Percentiles rank a stretch among this genome's conserved stretches.
phyloP scores from a whole-genome alignment of 371 early-diverging fungal genomes.

The Mucor velutinosus region DNA sequence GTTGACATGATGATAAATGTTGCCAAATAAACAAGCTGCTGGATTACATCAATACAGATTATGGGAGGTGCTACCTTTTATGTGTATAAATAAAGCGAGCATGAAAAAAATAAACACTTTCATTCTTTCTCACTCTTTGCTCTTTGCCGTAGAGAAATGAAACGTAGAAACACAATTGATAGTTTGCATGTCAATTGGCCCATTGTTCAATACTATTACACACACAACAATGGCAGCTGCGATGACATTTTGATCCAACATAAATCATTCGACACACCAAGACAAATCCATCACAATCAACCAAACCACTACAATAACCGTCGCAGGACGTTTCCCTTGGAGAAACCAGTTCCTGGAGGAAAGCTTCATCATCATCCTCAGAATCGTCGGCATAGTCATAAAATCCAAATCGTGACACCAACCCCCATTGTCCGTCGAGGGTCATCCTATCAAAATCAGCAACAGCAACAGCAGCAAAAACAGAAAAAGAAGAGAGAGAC shows the following conservation, averaged over 20 bases:
- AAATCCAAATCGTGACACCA: neutral
- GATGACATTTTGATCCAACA: slow-evolving; percentile 11
- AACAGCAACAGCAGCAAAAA: neutral
- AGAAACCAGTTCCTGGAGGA: neutral
- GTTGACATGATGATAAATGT: slow-evolving; percentile 4
- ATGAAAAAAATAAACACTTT: neutral
- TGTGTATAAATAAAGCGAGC: neutral
- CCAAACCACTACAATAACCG: neutral
- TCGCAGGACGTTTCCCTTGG: neutral
- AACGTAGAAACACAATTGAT: slow-evolving; percentile 11
- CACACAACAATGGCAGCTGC: slow-evolving; percentile 17
- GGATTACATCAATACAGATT: neutral
- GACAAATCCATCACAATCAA: neutral
- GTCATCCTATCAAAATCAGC: neutral
- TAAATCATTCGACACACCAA: neutral
- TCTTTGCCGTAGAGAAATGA: slow-evolving; percentile 1
- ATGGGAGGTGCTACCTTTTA: neutral
- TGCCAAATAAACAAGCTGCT: neutral
- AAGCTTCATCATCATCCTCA: neutral
- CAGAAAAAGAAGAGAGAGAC: slow-evolving; percentile 10
- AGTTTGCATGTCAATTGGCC: neutral
- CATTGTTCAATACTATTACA: slow-evolving; percentile 19
- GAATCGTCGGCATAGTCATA: neutral
- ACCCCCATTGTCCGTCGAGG: neutral
- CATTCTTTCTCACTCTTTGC: neutral